Conservation (phyloP, 2,329 filamentous ascomycete genomes). For the Fusarium abutilonis region DNA sequence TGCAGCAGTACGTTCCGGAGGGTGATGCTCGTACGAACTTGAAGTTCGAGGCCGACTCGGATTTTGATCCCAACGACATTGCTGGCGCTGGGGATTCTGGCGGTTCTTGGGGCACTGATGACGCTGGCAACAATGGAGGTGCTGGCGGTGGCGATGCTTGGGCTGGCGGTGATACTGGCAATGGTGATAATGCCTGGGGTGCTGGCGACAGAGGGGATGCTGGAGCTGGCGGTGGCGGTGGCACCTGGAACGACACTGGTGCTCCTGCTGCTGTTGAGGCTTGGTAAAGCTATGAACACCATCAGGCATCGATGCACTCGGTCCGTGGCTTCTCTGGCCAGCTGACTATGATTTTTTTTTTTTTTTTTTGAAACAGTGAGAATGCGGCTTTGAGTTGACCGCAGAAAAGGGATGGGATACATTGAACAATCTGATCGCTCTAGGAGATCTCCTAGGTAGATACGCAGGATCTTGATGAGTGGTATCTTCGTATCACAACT, state of each 20-base stretch:
- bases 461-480: constrained; percentile 11
- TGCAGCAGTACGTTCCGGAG: constrained; percentile 71
- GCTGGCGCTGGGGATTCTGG: constrained; percentile 43
- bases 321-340: neutral
- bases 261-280: neutral
- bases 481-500: neutral
- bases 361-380: neutral
- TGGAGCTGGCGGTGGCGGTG: neutral
- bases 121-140: constrained; percentile 24
- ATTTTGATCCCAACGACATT: constrained; percentile 57
- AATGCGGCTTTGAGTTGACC: neutral
- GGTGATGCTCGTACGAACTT: constrained; percentile 58
- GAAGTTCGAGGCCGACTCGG: constrained; percentile 66
- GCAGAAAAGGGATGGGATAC: neutral
- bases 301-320: neutral
- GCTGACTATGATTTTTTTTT: neutral
- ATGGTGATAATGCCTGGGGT: constrained; percentile 1
- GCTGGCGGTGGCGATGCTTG: constrained; percentile 18
- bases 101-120: constrained; percentile 24
- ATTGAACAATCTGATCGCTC: constrained; percentile 7
- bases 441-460: constrained; percentile 18
- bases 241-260: constrained; percentile 10
- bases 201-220: neutral
- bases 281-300: constrained; percentile 16
- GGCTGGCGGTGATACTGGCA: constrained; percentile 8